Base-by-base conservation (phyloP, 306 rosid genomes). In the Dicorynia guianensis region DNA sequence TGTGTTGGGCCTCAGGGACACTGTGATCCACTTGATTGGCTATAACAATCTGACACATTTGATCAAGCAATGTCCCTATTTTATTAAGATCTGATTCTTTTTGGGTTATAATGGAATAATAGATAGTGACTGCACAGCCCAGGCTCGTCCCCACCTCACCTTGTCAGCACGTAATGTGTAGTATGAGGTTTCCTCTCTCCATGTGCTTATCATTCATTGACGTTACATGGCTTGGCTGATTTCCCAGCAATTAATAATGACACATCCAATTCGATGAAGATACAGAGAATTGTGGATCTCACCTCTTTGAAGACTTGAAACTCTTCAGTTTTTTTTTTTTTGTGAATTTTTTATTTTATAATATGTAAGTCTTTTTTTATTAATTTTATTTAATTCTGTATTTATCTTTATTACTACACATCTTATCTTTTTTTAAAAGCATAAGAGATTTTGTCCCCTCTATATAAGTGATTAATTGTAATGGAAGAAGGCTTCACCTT, bases 111-210 rank as follows among this genome's bases (percentile, higher is more conserved):
- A 83, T 78, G 81, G 88, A 85, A 78, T 58, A 76, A 71, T 65
- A 74, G 90, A 85, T 58, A 14, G 90, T 69, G 96, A 84, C 82
- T 80, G 46, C 82, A 82, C 85, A 85, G 42, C 82, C 38, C 78
- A 76, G 85, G 76, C 69, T 73, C 80, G 90, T 80, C 92, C 87
- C 83, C 85, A 81, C 90, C 70, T 25, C 20, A 69, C 59, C 58
- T 62, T 81, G 71, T 81, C 79, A 66, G 78, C 79, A 75, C 79
- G 62, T 48, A 83, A 75, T 79, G 71, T 83, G 81, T 68, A 25
- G 60, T 69, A 63, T 69, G 80, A 74, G 75, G 75, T 63, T 79
- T 69, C 57, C 81, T 74, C 81, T 70, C 81, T 79, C 81, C 88
- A 85, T 85, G 88, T 85, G 85, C 85, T 74, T 55, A 78, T 82